Conservation (phyloP, 208 protist species). For the Strigomonas galati region DNA sequence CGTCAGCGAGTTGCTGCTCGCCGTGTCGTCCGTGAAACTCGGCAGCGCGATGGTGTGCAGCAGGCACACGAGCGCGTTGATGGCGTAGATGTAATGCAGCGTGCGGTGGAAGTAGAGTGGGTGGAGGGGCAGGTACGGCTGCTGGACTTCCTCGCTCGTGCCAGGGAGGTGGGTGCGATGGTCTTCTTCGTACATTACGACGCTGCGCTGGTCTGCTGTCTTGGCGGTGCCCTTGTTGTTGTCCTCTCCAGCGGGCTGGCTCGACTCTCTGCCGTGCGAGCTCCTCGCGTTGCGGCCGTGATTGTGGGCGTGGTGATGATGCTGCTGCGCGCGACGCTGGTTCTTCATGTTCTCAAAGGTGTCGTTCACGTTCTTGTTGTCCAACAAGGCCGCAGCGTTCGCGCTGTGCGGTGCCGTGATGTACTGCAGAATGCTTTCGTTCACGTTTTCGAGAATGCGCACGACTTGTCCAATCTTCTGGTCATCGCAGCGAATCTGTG, state of each 20-base stretch:
- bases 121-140: neutral
- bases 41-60: slow-evolving; percentile 1
- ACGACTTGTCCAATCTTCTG: neutral
- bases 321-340: neutral
- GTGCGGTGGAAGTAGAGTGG: neutral
- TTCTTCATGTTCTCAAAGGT: neutral
- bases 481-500: neutral
- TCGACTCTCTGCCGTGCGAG: neutral
- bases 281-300: too few relatives aligned
- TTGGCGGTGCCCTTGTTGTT: neutral
- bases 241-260: neutral
- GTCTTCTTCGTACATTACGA: neutral
- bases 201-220: neutral
- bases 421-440: neutral
- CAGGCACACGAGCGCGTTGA: neutral
- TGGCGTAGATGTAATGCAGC: neutral
- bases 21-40: neutral
- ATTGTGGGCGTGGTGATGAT: neutral
- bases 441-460: neutral
- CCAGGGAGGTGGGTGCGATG: too few relatives aligned
- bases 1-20: neutral
- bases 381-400: neutral
- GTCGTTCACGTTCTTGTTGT: neutral
- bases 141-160: neutral
- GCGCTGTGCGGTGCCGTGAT: neutral